phyloP scores from a whole-genome alignment of 306 rosid genomes.

The Pueraria montana region DNA sequence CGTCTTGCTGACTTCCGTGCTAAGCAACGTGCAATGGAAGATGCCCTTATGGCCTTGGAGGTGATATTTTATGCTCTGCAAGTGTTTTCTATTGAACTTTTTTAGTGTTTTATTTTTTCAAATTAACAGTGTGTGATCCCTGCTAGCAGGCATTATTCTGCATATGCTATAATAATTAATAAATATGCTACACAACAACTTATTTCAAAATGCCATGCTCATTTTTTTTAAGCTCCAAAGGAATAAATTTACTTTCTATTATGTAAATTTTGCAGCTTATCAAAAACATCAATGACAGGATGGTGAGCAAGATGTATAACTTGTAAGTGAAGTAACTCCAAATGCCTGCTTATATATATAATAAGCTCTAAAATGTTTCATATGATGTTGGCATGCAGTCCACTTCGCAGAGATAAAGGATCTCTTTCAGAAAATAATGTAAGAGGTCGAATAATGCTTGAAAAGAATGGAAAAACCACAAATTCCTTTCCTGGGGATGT shows the following conservation, averaged over 20 bases:
- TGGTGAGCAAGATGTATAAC: slow-evolving; percentile 80
- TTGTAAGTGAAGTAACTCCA: slow-evolving; percentile 66
- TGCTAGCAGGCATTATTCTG: background rate
- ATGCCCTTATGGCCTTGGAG: slow-evolving; percentile 93
- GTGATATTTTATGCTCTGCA: slow-evolving; percentile 55
- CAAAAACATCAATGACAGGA: slow-evolving; percentile 76
- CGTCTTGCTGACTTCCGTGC: slow-evolving; percentile 92
- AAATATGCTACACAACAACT: background rate
- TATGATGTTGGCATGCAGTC: slow-evolving; percentile 63
- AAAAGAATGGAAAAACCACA: slow-evolving; percentile 73
- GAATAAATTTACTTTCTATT: slow-evolving; percentile 34
- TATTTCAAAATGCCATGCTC: slow-evolving; percentile 20
- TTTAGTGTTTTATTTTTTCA: background rate
- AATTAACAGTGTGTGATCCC: slow-evolving; percentile 19
- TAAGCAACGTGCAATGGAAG: slow-evolving; percentile 97
- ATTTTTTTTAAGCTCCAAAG: slow-evolving; percentile 24
- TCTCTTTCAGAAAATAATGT: slow-evolving; percentile 59
- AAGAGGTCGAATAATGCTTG: slow-evolving; percentile 67
- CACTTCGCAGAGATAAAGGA: slow-evolving; percentile 57
- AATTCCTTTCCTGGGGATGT: slow-evolving; percentile 85
- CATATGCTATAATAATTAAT: background rate
- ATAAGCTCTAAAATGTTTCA: slow-evolving; percentile 36
- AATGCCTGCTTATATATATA: slow-evolving; percentile 26
- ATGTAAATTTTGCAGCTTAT: slow-evolving; percentile 72
- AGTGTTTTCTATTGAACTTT: slow-evolving; percentile 12